These are phyloP conservation scores for Acrodontium crateriforme DNA, from an alignment of 2,329 filamentous ascomycete species.

Conservation along the genomic window DNA sequence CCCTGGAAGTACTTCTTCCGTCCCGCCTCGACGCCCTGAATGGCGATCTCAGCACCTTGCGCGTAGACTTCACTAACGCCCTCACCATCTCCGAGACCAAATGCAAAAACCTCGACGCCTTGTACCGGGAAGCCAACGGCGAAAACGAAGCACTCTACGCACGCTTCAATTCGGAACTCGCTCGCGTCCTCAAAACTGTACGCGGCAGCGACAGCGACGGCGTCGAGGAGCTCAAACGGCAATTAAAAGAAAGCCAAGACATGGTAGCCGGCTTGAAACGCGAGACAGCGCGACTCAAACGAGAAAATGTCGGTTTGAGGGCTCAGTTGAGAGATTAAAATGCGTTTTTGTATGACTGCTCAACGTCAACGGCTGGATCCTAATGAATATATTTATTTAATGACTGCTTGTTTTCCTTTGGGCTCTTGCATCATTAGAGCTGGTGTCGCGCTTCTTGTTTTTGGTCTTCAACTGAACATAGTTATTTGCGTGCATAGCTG, in stretches of 20 bases:
- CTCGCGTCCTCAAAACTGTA: slow-evolving; percentile 64
- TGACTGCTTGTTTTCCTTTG: too few species aligned
- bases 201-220: slow-evolving; percentile 63
- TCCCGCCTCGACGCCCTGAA: slow-evolving; percentile 44
- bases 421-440: too few species aligned
- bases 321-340: slow-evolving; percentile 31
- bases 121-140: slow-evolving; percentile 74
- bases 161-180: slow-evolving; percentile 81
- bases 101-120: slow-evolving; percentile 67
- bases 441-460: too few species aligned
- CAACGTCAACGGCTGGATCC: too few species aligned
- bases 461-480: too few species aligned
- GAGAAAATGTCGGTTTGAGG: slow-evolving; percentile 59
- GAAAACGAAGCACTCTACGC: slow-evolving; percentile 92
- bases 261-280: slow-evolving; percentile 66
- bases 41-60: slow-evolving; percentile 48
- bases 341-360: too few species aligned
- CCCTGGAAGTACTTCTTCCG: slow-evolving; percentile 55
- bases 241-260: slow-evolving; percentile 60
- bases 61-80: slow-evolving; percentile 56
- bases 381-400: too few species aligned
- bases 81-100: slow-evolving; percentile 62
- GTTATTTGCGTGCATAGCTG: too few species aligned
- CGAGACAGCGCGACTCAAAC: slow-evolving; percentile 70
- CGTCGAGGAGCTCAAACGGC: slow-evolving; percentile 60